Base-by-base conservation (phyloP, 2,329 filamentous ascomycete genomes). In the Fusarium odoratissimum region DNA sequence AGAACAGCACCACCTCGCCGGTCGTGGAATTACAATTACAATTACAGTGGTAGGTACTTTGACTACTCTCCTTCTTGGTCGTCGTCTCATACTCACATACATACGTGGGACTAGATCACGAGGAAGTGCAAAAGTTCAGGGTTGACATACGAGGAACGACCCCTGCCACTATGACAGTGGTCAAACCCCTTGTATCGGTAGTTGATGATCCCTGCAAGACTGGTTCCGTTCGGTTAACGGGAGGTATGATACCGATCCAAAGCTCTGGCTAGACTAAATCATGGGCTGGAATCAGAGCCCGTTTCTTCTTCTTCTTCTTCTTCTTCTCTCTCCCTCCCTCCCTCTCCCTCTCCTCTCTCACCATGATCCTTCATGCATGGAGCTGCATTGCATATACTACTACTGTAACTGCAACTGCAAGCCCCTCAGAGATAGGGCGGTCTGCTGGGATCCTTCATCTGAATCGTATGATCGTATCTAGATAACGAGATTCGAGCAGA, bases 391-490 rank as follows among this genome's bases (percentile, higher is more conserved):
- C 45, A 59, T 59, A 59, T 30, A 11, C 25, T 37, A 51, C 37
- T 30, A 19, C 25, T 35, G 33, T 21, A 54, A 38, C 25, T 56
- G 35, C 23, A 40, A 54, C 51, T 35, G 45, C 28, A 64, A 56
- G 57, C 16, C 41, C 17, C 42, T 52, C 52, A 58, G 30, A 62
- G 28, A 59, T 67, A 62, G 49, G 48, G 42, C 42, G 65, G 60
- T 63, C 67, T 58, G 54, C 42, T 55, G 45, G 69, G 59, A 54
- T 57, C n/a, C 45, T 19, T 38, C 21, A 49, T 49, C 33, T 37
- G 25, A 51, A 41, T 54, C 28, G 51, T 46, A 60, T 60, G 73
- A 64, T 66, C 66, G 72, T 69, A 73, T 63, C 67, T 69, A 58
- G 55, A 58, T 58, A 58, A 58, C 42, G 33, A 58, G 42, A 21